Conservation (phyloP, 768 basidiomycete genomes). For the Crepidotus variabilis region DNA sequence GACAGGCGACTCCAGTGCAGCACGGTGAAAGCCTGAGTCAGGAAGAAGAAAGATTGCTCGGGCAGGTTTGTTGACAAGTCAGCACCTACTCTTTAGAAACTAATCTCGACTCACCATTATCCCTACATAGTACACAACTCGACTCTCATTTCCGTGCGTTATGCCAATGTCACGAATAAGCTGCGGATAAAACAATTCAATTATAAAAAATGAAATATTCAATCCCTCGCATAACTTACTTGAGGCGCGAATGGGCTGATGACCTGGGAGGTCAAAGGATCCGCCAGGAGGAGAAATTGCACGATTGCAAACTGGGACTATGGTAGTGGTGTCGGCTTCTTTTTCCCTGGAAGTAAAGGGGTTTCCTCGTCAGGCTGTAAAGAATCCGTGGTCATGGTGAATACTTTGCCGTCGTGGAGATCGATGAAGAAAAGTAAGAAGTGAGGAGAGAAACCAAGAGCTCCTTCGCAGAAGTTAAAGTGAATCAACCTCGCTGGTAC, state of each 20-base stretch:
- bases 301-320: conserved; percentile 68
- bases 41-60: conserved; percentile 76
- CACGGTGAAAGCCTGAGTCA: conserved; percentile 69
- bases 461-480: too few relatives aligned
- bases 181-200: conserved; percentile 25
- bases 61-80: too few relatives aligned
- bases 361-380: conserved; percentile 52
- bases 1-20: conserved; percentile 74
- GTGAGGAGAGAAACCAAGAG: too few relatives aligned
- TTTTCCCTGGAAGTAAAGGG: conserved; percentile 40
- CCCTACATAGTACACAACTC: conserved; percentile 78
- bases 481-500: too few relatives aligned
- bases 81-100: too few relatives aligned
- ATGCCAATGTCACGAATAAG: conserved; percentile 65
- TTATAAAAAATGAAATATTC: not conserved
- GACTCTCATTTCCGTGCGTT: conserved; percentile 64
- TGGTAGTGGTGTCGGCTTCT: conserved; percentile 55
- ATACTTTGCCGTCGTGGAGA: too few relatives aligned
- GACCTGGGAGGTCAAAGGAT: conserved; percentile 73
- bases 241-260: conserved; percentile 77
- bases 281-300: conserved; percentile 70
- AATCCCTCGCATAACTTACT: conserved; percentile 30
- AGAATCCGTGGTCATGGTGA: not conserved
- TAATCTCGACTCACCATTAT: conserved; percentile 42
- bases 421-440: too few relatives aligned